Percentiles rank a stretch among this genome's conserved stretches.
Evolutionary conservation across 169 alveolate genomes (phyloP).

Genomic region (Eimeria tenella): DNA sequence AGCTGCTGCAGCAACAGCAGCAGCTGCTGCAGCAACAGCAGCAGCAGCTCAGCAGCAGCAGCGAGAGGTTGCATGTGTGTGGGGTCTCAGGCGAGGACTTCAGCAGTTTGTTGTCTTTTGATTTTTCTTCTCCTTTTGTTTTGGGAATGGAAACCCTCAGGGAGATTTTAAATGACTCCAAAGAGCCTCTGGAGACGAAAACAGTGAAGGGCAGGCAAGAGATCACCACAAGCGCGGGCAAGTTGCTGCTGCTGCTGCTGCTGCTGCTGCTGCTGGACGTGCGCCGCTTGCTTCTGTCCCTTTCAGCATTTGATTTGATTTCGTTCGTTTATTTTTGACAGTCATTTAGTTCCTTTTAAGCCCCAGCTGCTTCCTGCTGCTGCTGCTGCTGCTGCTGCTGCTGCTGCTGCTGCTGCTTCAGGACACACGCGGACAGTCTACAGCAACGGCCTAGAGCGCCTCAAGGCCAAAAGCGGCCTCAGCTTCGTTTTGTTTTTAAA

Average conservation of each 20-base stretch:
- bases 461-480: neutral
- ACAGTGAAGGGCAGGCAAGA: neutral
- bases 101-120: neutral
- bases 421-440: neutral
- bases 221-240: neutral
- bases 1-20: neutral
- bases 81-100: neutral
- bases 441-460: slow-evolving; percentile 15
- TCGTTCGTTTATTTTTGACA: neutral
- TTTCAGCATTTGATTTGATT: neutral
- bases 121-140: neutral
- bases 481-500: neutral
- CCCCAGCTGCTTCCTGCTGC: no score
- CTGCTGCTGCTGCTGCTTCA: no score
- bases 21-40: no score
- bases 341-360: no score
- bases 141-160: slow-evolving; percentile 3
- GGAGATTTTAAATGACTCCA: neutral
- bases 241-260: no score
- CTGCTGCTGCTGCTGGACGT: no score
- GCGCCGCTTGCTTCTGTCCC: no score
- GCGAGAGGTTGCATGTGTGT: no score
- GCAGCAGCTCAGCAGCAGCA: no score
- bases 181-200: neutral
- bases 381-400: no score